Base-by-base conservation (phyloP, 257 asterid species). In the Nemophila menziesii region DNA sequence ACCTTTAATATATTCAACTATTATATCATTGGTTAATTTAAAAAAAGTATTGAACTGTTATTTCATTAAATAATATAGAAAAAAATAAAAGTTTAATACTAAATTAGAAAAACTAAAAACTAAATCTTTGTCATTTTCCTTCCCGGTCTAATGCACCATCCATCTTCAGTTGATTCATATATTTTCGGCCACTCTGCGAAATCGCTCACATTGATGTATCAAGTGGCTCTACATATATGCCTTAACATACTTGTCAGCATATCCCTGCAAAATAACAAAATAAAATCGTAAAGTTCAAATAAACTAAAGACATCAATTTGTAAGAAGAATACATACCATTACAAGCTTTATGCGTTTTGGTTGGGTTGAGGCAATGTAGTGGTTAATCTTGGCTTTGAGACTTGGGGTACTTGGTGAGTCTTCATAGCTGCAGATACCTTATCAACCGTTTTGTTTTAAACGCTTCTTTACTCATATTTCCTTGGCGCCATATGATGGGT, bases 401-500 rank as follows among this genome's bases (percentile, higher is more conserved):
- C 68, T 72, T 84, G n/a, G 14, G 98, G 98, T 53, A 84, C 49
- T 22, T 62, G 81, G 63, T 64, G 92, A 52, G 82, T 70, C 78
- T 76, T 76, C 93, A 85, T 78, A 55, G 94, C 92, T 57, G 92
- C 95, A 58, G 96, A 81, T 48, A 89, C 98, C 72, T 86, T 89
- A 64, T 89, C 98, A 47, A 89, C 96, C 12, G 98, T 89, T 67
- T 89, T 54, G 98, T 89, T 74, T 89, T 89, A 62, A 89, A 89
- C 9, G 94, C 98, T 69, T 84, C 98, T 78, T 80, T 89, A 79
- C 95, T 89, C 96, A 89, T 89, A 64, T 74, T 84, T 56, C 98
- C 98, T 63, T 89, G 96, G 58, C 93, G 82, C 98, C 98, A 89
- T 14, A 95, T 84, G n/a, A n/a, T n/a, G 40, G 98, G 98, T 72